Percentiles rank a stretch among this genome's conserved stretches.
Conservation (phyloP, 1,284 basidiomycete genomes). For the Psilocybe mexicana region DNA sequence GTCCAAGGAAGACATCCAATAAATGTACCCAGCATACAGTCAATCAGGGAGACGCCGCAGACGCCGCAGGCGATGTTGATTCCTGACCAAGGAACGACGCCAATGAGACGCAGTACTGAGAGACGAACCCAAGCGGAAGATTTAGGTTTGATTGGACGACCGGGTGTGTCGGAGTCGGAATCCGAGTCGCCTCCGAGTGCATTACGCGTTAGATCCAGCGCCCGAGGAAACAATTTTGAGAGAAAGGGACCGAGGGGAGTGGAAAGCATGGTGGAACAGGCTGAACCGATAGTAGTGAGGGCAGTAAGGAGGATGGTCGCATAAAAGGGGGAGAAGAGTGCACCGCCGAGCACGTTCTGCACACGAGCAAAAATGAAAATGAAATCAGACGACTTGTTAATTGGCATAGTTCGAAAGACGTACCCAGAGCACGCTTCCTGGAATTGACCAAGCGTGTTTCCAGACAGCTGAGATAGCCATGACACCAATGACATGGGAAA, state of each 20-base stretch:
- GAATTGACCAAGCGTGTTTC: constrained; percentile 95
- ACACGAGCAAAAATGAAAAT: constrained; percentile 20
- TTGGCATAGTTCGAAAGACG: constrained; percentile 26
- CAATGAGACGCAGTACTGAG: constrained; percentile 82
- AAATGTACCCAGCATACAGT: constrained; percentile 80
- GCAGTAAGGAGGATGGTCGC: constrained; percentile 79
- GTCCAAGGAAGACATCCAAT: constrained; percentile 83
- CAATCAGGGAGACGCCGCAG: constrained; percentile 72
- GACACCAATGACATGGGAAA: constrained; percentile 76
- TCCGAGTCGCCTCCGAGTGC: constrained; percentile 58
- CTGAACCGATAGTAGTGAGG: constrained; percentile 85
- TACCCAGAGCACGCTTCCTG: constrained; percentile 88
- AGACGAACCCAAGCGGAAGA: constrained; percentile 83
- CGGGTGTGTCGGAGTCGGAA: constrained; percentile 26
- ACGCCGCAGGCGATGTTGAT: constrained; percentile 94
- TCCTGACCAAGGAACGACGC: constrained; percentile 91
- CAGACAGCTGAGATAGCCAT: constrained; percentile 84
- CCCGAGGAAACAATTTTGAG: constrained; percentile 77
- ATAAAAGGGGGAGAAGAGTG: constrained; percentile 76
- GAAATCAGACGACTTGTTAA: constrained; percentile 14
- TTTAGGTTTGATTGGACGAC: constrained; percentile 31
- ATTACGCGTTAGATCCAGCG: constrained; percentile 76
- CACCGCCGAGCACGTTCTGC: constrained; percentile 89
- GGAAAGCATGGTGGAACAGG: constrained; percentile 76
- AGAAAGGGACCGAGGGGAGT: constrained; percentile 85